These are phyloP conservation scores for Podaxis rugospora DNA, from an alignment of 768 basidiomycete species.

Conservation along the genomic window DNA sequence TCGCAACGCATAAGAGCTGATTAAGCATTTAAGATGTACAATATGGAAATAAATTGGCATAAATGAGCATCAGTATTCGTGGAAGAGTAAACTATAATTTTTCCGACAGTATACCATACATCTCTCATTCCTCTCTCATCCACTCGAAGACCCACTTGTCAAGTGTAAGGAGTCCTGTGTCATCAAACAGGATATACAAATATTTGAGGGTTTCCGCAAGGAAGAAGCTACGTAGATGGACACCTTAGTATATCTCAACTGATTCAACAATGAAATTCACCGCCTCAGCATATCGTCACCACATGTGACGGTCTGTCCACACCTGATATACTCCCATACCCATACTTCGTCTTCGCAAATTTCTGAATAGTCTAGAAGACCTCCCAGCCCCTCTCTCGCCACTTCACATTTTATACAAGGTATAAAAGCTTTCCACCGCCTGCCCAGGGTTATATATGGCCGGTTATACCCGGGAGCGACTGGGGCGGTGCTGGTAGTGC, in stretches of 20 bases:
- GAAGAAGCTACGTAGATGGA: constrained; percentile 29
- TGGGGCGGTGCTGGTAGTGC: background rate
- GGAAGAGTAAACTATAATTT: background rate
- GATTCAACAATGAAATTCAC: constrained; percentile 8
- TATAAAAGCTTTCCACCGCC: constrained; percentile 51
- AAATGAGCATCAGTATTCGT: background rate
- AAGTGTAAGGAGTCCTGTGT: constrained; percentile 53
- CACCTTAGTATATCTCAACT: background rate
- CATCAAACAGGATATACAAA: constrained; percentile 61
- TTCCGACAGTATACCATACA: constrained; percentile 31
- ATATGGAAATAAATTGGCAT: background rate
- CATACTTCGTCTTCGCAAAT: constrained; percentile 37
- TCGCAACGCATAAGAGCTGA: too few species aligned
- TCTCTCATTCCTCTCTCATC: constrained; percentile 48
- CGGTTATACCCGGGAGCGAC: background rate
- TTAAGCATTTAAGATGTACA: background rate
- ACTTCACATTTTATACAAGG: constrained; percentile 44
- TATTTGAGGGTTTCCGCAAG: constrained; percentile 61
- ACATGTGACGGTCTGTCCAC: constrained; percentile 29
- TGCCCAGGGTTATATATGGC: constrained; percentile 16
- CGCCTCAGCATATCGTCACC: constrained; percentile 52
- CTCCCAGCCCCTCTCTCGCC: constrained; percentile 50
- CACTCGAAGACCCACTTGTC: constrained; percentile 57
- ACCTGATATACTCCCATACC: constrained; percentile 39
- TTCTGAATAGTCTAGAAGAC: constrained; percentile 46